Evolutionary conservation across 1,139 yeast species (phyloP), one percentile per base, ranked within the genome.

Genomic region (Kazachstania sp.): DNA sequence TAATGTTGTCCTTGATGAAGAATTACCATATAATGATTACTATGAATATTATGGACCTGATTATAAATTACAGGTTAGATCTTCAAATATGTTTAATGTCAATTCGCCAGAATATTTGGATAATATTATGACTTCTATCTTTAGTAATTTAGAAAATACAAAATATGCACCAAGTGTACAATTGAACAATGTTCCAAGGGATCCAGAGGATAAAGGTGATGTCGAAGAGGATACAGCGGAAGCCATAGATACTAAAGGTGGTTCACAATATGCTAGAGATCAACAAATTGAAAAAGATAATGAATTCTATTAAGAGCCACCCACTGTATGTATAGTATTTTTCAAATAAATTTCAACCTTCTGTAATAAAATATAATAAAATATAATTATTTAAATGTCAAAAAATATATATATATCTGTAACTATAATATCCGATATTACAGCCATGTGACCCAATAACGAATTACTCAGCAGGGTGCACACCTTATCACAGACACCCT

Each of bases 41-140:
- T 90, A 86, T 69, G 97, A 90, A 70, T 90, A 90, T 71, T 90
- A 85, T 67, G 97, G 97, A 0, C 98, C 98, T 1, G 97, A 90
- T 69, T 90, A 92, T 68, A 83, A 84, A 63, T 72, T 86, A 48
- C 97, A 90, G 61, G 97, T 92, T 44, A 78, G 97, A 54, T 95
- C 97, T 13, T 84, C 95, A 16, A 92, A 92, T 66, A 90, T 92
- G 97, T 87, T 86, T 70, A 92, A 92, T 68, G 95, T 96, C 47
- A 92, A 92, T 69, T 80, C 92, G 28, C 92, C 95, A 18, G 97
- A 92, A 66, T 92, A 88, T 64, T 73, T 92, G 58, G 87, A 87
- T 67, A 86, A 87, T 66, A 83, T 92, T 44, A 71, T 88, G 61
- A 77, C 86, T 13, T 86, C 83, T 59, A 86, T 92, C 49, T 74